Evolutionary conservation across 108 stramenopile species (phyloP).

Genomic region (Cyclotella distinguenda): DNA sequence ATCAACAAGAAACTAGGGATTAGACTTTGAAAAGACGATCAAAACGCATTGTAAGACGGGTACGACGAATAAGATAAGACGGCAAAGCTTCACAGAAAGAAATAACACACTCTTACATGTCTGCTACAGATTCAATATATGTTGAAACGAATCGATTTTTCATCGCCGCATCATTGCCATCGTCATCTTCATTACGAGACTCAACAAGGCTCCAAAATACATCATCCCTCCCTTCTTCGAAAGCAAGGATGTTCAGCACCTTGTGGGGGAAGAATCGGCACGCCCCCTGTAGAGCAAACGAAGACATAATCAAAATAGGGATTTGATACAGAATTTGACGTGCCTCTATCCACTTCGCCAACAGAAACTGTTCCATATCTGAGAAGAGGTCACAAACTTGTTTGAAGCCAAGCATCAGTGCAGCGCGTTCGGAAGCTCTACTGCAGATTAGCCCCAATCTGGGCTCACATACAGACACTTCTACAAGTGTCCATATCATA

Average conservation of each 20-base stretch:
- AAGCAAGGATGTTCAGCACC: constrained; percentile 23
- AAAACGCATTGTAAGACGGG: too few species aligned
- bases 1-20: too few species aligned
- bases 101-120: constrained; percentile 21
- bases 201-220: constrained; percentile 11
- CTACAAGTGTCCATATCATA: constrained; percentile 55
- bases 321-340: constrained; percentile 29
- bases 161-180: too few species aligned
- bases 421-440: constrained; percentile 55
- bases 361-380: constrained; percentile 41
- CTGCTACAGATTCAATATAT: constrained; percentile 22
- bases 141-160: constrained; percentile 21
- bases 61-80: too few species aligned
- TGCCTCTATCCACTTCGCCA: constrained; percentile 50
- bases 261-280: constrained; percentile 37
- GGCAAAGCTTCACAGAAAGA: too few species aligned
- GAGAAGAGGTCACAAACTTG: constrained; percentile 47
- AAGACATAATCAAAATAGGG: constrained; percentile 58
- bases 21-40: too few species aligned
- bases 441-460: constrained; percentile 51
- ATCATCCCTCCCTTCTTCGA: constrained; percentile 32
- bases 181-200: neutral
- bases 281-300: constrained; percentile 24
- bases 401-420: constrained; percentile 50
- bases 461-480: constrained; percentile 41